Conservation (phyloP, 2,329 filamentous ascomycete genomes). For the Neocucurbitaria cava region DNA sequence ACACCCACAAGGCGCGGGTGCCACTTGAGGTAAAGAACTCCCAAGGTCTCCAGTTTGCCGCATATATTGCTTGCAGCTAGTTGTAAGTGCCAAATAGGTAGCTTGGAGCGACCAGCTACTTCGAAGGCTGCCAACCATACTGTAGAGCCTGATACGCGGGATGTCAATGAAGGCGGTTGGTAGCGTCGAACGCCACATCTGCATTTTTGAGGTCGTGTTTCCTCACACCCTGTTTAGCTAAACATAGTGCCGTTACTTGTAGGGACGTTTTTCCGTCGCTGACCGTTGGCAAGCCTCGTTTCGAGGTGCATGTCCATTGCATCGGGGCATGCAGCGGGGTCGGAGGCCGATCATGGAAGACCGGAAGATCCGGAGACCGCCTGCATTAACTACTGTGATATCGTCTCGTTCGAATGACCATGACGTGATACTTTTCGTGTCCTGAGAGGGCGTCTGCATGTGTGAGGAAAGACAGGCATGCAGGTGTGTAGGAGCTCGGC, state of each 20-base stretch:
- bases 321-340: neutral
- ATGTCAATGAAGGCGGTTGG: neutral
- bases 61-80: neutral
- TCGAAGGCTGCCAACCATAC: neutral
- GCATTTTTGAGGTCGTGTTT: neutral
- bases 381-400: neutral
- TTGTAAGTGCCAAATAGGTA: neutral
- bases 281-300: neutral
- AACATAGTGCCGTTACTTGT: neutral
- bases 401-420: neutral
- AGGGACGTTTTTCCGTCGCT: neutral
- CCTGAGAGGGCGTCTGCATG: neutral
- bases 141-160: neutral
- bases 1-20: conserved; percentile 4
- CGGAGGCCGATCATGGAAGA: neutral
- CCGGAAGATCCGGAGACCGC: neutral
- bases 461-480: neutral
- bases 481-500: too few relatives aligned
- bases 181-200: neutral
- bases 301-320: conserved; percentile 4
- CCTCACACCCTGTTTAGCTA: neutral
- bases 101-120: neutral
- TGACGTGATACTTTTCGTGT: neutral
- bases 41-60: neutral
- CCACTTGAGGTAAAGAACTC: conserved; percentile 10